phyloP scores from a whole-genome alignment of 345 rosid genomes.

The Cardamine resedifolia region DNA sequence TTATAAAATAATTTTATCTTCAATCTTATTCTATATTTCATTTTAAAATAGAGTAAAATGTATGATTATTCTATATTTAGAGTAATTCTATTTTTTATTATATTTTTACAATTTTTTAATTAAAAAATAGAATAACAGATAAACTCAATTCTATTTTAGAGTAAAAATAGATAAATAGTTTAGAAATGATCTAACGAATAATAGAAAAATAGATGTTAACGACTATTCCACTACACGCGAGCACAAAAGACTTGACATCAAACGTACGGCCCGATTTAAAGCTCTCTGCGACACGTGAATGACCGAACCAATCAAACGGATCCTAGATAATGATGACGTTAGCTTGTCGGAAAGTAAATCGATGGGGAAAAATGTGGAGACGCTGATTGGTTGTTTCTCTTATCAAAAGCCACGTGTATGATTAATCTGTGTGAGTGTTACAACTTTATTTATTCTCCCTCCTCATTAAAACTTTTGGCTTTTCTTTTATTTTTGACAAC shows the following conservation, averaged over 20 bases:
- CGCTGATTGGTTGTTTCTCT: slow-evolving; percentile 28
- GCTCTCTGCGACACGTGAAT: slow-evolving; percentile 26
- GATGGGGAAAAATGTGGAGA: slow-evolving; percentile 6
- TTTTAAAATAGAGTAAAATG: no score
- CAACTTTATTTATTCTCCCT: slow-evolving; percentile 37
- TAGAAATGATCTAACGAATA: no score
- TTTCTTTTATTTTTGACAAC: no score
- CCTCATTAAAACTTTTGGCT: slow-evolving; percentile 24
- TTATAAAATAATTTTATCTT: no score
- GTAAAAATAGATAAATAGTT: no score
- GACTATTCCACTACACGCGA: slow-evolving; percentile 25
- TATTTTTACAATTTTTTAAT: no score
- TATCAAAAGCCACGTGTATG: slow-evolving; percentile 34
- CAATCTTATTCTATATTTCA: no score
- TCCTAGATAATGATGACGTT: slow-evolving; percentile 12
- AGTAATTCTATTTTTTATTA: no score
- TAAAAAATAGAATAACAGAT: no score
- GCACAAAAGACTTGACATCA: slow-evolving; percentile 14
- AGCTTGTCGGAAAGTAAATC: slow-evolving; percentile 14
- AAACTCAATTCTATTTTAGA: no score
- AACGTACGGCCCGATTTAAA: slow-evolving; percentile 27
- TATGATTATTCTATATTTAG: no score
- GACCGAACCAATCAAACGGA: slow-evolving; percentile 32
- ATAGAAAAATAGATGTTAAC: no score
- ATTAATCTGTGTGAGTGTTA: slow-evolving; percentile 24